Base-by-base conservation (phyloP, 1,139 yeast species). In the Yamadazyma pseudoaaseri region DNA sequence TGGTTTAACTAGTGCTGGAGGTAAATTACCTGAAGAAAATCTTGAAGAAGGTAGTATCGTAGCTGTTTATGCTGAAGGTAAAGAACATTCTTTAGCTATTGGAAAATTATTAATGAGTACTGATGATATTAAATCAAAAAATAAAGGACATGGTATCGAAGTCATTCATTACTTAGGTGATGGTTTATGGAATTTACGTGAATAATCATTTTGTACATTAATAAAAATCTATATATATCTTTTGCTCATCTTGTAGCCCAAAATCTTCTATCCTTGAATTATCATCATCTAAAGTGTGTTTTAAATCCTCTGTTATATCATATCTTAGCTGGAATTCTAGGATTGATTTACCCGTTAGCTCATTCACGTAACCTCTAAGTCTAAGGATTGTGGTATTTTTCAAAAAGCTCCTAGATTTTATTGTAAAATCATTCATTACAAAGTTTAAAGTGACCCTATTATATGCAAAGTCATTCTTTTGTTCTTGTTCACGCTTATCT, bases 91-190 rank as follows among this genome's bases (percentile, higher is more conserved):
- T 0, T 65, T 92, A 60, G 97, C 97, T 3, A 71, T 92, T 36
- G 98, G 97, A 13, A 80, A 80, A 48, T 68, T 92, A 47, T 65
- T 77, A 36, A 87, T 90, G 97, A 81, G 92, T 45, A 85, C 95
- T 2, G 94, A 85, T 51, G 97, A 92, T 35, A 90, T 90, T 53
- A 86, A 84, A 62, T 65, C 76, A 12, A 71, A 76, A 36, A 90
- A 90, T 58, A 90, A 90, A 60, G 96, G 95, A 21, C 81, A 86
- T 47, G 97, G 97, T 52, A 79, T 92, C 36, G 96, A 90, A 52
- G 67, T 89, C 51, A 68, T 85, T 40, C 92, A 86, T 50, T 83
- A 85, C 55, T 68, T 90, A 49, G 97, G 96, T 34, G 98, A 90
- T 60, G 96, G 96, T 8, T 69, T 90, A 48, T 84, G 95, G 95